Conservation (phyloP, 257 asterid genomes). For the Petunia secreta region DNA sequence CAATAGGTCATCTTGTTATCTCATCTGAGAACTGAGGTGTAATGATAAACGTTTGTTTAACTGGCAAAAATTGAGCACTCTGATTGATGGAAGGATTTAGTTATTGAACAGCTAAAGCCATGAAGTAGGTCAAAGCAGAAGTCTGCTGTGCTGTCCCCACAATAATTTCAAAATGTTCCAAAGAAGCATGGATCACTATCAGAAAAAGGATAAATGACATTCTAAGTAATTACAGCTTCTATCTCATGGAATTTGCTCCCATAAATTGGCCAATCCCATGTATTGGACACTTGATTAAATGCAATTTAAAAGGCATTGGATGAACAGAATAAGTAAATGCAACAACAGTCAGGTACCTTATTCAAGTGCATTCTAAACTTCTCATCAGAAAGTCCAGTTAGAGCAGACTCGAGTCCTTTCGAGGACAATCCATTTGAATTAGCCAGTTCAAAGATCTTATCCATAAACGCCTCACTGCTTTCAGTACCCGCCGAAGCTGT, state of each 20-base stretch:
- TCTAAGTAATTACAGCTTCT: slow-evolving; percentile 14
- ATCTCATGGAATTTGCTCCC: not conserved
- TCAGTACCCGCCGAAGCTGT: slow-evolving; percentile 50
- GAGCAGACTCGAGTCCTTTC: slow-evolving; percentile 63
- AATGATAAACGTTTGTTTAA: not conserved
- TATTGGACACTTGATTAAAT: not conserved
- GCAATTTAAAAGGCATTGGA: not conserved
- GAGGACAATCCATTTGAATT: slow-evolving; percentile 76
- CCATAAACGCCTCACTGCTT: slow-evolving; percentile 56
- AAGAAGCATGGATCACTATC: not conserved
- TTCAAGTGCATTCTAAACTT: slow-evolving; percentile 55
- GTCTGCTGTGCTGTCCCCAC: not conserved
- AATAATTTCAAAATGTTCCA: not conserved
- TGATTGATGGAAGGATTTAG: not conserved
- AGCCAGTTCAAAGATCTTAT: slow-evolving; percentile 75
- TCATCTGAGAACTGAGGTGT: not conserved
- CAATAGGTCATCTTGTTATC: not conserved
- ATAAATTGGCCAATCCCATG: not conserved
- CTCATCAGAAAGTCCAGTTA: slow-evolving; percentile 60
- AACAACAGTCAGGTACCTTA: slow-evolving; percentile 51
- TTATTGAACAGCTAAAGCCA: slow-evolving; percentile 8
- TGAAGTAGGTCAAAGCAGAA: not conserved
- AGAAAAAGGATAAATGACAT: not conserved
- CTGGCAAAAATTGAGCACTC: not conserved
- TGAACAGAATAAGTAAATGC: slow-evolving; percentile 18